Conservation (phyloP, 495 filamentous ascomycete genomes). For the Aspergillus bridgeri region DNA sequence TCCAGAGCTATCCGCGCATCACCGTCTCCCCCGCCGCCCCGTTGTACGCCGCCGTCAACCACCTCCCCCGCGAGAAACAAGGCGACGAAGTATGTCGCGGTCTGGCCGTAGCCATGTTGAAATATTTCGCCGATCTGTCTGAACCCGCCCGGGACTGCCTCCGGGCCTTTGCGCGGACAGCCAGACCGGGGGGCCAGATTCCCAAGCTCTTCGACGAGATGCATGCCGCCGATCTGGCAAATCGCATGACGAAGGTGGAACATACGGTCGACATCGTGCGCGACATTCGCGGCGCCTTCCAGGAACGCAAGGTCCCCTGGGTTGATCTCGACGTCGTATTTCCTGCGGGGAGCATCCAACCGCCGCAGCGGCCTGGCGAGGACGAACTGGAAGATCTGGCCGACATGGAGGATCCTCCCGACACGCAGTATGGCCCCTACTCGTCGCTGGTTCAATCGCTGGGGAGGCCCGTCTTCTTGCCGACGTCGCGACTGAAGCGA, state of each 20-base stretch:
- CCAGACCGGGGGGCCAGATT: slow-evolving; percentile 35
- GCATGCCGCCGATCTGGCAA: slow-evolving; percentile 87
- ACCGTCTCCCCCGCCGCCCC: slow-evolving; percentile 91
- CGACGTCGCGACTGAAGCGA: slow-evolving; percentile 80
- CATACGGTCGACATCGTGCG: slow-evolving; percentile 67
- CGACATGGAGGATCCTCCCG: slow-evolving; percentile 53
- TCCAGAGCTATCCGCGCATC: slow-evolving; percentile 82
- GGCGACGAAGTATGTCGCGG: slow-evolving; percentile 87
- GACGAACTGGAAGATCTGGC: slow-evolving; percentile 27
- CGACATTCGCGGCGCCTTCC: slow-evolving; percentile 67
- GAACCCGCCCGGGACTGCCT: slow-evolving; percentile 64
- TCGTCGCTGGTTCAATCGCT: slow-evolving; percentile 69
- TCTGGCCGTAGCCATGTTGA: slow-evolving; percentile 84
- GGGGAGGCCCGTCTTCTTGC: slow-evolving; percentile 79
- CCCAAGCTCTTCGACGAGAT: slow-evolving; percentile 79
- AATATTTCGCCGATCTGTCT: slow-evolving; percentile 87
- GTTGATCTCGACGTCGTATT: slow-evolving; percentile 86
- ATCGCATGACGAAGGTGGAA: slow-evolving; percentile 74
- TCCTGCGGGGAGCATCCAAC: slow-evolving; percentile 67
- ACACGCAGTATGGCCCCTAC: slow-evolving; percentile 71
- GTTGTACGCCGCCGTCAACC: slow-evolving; percentile 86
- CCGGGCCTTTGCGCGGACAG: slow-evolving; percentile 31
- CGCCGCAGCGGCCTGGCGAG: slow-evolving; percentile 34
- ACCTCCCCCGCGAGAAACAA: slow-evolving; percentile 90
- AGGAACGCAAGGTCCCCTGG: slow-evolving; percentile 74